Base-by-base conservation (phyloP, 2,329 filamentous ascomycete genomes). In the Fusarium irregulare region DNA sequence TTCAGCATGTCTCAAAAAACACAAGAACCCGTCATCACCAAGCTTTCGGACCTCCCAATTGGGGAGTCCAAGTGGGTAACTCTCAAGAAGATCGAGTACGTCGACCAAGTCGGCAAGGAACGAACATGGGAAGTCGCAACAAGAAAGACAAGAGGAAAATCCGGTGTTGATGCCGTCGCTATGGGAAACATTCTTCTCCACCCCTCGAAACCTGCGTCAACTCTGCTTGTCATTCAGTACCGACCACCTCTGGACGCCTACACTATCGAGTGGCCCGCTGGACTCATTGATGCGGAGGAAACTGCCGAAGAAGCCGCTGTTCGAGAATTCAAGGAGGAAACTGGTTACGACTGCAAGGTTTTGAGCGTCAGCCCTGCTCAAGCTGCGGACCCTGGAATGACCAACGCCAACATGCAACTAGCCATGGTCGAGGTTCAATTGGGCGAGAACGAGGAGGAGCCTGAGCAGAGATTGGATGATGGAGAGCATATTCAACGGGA, bases 121-220 rank as follows among this genome's bases (percentile, higher is more conserved):
- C 73, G 73, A 20, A 75, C 73, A 11, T 75, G 73, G 73, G 73
- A 75, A 55, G 73, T 75, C 11, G 73, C 73, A 21, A 73, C 72
- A 2, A 70, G 73, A 53, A 75, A 75, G 60, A 75, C 73, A 4
- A 64, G 73, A 47, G 73, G 73, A 0, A 75, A 72, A 25, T 50
- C 70, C 0, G 73, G 73, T 0, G 73, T 75, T 1, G 73, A 75
- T 16, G 73, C 73, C 11, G 73, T 75, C n/a, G 73, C 73, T 1
- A 75, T 75, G 73, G 73, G 73, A 34, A 75, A 75, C 11, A 61
- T 75, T 2, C 66, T 75, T 4, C 60, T 75, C 3, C 73, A 75
- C 9, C 73, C 73, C 0, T 75, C 73, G 8, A 73, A 68, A n/a
- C 73, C 73, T 1, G 64, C 73, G 1, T 75, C 73, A 5, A 75